phyloP scores from a whole-genome alignment of 2,329 filamentous ascomycete species.

The Pseudogymnoascus verrucosus region DNA sequence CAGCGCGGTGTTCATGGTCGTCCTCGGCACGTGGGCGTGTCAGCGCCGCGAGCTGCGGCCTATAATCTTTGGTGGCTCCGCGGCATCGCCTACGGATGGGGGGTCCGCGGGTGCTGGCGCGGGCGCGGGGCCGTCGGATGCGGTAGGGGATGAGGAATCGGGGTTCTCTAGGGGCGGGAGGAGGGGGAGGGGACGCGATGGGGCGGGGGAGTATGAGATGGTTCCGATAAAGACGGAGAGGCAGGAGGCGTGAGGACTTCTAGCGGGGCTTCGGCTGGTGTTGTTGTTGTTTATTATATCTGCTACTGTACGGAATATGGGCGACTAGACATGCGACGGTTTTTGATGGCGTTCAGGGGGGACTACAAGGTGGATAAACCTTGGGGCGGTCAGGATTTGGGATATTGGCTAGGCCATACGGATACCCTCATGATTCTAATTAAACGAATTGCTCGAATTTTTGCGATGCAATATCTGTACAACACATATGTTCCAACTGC shows the following conservation, averaged over 20 bases:
- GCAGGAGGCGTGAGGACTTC: conserved; percentile 15
- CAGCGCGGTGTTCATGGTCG: conserved; percentile 56
- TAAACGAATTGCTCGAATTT: conserved; percentile 1
- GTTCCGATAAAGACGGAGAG: conserved; percentile 39
- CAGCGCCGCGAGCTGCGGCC: conserved; percentile 83
- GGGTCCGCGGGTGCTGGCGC: conserved; percentile 18
- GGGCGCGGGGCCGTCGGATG: conserved; percentile 16
- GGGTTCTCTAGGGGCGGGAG: conserved; percentile 43
- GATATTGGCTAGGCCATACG: conserved; percentile 2
- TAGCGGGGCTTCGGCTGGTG: not conserved
- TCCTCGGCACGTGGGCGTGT: conserved; percentile 80
- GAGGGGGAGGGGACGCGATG: conserved; percentile 43
- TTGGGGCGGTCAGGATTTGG: conserved; percentile 1
- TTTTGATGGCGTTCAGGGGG: not conserved
- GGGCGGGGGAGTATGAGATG: conserved; percentile 59
- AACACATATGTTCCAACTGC: not conserved
- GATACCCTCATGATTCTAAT: conserved; percentile 8
- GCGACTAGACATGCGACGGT: not conserved
- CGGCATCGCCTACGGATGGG: conserved; percentile 11
- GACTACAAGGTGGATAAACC: not conserved
- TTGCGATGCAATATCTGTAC: conserved; percentile 3
- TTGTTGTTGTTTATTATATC: not conserved
- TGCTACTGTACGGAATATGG: conserved; percentile 2
- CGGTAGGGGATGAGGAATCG: conserved; percentile 38
- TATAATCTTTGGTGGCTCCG: conserved; percentile 70